Evolutionary conservation across 2,329 filamentous ascomycete genomes (phyloP).

Genomic region (Truncatella angustata): DNA sequence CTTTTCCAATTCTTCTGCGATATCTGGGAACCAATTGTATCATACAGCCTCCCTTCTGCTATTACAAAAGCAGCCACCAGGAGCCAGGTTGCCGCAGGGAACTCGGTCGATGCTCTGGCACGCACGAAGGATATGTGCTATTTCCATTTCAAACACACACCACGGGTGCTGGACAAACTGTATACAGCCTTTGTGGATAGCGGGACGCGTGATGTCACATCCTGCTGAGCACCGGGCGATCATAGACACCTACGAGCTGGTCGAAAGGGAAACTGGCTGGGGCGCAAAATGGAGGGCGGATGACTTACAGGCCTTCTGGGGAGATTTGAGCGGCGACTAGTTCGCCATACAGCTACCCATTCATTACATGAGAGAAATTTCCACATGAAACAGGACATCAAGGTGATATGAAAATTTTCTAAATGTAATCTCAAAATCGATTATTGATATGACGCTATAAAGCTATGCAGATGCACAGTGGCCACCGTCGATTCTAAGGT

Average conservation of each 20-base stretch:
- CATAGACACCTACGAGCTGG: constrained; percentile 43
- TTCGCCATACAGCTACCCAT: too few species aligned
- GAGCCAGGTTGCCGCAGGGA: background rate
- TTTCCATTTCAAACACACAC: constrained; percentile 3
- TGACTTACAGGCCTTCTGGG: constrained; percentile 52
- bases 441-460: too few species aligned
- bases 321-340: constrained; percentile 25
- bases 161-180: constrained; percentile 8
- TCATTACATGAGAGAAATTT: too few species aligned
- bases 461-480: constrained; percentile 42
- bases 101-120: constrained; percentile 8
- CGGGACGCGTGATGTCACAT: constrained; percentile 26
- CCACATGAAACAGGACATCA: too few species aligned
- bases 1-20: background rate
- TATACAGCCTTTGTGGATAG: constrained; percentile 6
- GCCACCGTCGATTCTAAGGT: constrained; percentile 57
- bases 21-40: constrained; percentile 5
- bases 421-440: too few species aligned
- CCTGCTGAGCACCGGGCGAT: constrained; percentile 41
- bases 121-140: background rate
- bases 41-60: constrained; percentile 4
- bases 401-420: too few species aligned
- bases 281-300: constrained; percentile 51
- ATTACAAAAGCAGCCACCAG: constrained; percentile 1
- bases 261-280: constrained; percentile 53